These are phyloP conservation scores for Ganoderma lucidum DNA, from an alignment of 1,284 basidiomycete genomes.

Conservation along the genomic window DNA sequence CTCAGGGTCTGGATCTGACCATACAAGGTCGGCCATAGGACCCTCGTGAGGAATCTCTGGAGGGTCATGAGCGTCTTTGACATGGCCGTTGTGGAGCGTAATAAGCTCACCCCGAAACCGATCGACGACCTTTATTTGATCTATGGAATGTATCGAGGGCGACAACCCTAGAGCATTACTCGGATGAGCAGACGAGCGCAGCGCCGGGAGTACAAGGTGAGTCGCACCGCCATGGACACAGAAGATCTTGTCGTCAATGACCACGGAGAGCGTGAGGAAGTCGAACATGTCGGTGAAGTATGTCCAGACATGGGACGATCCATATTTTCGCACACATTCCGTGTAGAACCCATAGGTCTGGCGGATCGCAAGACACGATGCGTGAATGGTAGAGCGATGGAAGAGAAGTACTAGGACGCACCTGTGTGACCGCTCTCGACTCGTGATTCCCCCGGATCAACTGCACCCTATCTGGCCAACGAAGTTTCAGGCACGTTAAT, in stretches of 20 bases:
- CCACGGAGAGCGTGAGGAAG: slow-evolving; percentile 96
- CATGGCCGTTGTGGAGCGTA: not conserved
- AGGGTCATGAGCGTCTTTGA: slow-evolving; percentile 16
- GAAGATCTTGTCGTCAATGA: slow-evolving; percentile 99
- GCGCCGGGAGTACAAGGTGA: slow-evolving; percentile 16
- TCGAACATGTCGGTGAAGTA: slow-evolving; percentile 99
- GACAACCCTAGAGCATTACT: slow-evolving; percentile 75
- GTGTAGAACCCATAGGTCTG: slow-evolving; percentile 99
- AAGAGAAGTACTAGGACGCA: slow-evolving; percentile 46
- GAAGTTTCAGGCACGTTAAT: slow-evolving; percentile 94
- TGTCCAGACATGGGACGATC: slow-evolving; percentile 96
- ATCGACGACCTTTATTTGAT: slow-evolving; percentile 99
- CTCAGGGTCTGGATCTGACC: slow-evolving; percentile 99
- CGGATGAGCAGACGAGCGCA: slow-evolving; percentile 21
- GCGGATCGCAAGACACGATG: slow-evolving; percentile 25
- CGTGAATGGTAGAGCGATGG: slow-evolving; percentile 34
- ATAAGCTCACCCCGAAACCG: slow-evolving; percentile 86
- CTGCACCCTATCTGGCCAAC: slow-evolving; percentile 97
- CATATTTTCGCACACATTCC: slow-evolving; percentile 98
- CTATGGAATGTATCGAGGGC: slow-evolving; percentile 98
- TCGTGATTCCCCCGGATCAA: slow-evolving; percentile 99
- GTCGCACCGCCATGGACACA: slow-evolving; percentile 94
- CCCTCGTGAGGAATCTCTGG: slow-evolving; percentile 99
- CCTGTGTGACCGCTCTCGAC: slow-evolving; percentile 97
- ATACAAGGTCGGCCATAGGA: slow-evolving; percentile 99